Percentiles rank a stretch among this genome's conserved stretches.
Conservation (phyloP, 176 grass and related monocot genomes). For the Bromus sterilis region DNA sequence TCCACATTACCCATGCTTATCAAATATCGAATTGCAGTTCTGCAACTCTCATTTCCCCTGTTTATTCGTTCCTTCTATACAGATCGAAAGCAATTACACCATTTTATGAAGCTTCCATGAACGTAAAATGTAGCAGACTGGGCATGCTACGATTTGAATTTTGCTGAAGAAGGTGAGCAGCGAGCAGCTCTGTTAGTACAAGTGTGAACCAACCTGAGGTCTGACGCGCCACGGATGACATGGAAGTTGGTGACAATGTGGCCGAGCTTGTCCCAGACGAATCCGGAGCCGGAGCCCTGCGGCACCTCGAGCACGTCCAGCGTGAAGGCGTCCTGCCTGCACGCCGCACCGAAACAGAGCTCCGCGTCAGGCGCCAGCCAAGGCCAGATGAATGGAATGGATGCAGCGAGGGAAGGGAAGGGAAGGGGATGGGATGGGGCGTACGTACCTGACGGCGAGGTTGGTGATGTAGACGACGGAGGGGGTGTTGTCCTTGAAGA, state of each 20-base stretch:
- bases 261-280: slow-evolving; percentile 95
- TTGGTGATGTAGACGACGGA: slow-evolving; percentile 99
- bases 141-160: background rate
- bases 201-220: slow-evolving; percentile 67
- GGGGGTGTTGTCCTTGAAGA: slow-evolving; percentile 96
- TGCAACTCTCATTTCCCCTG: background rate
- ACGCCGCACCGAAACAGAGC: background rate
- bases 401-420: background rate
- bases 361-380: background rate
- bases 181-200: background rate
- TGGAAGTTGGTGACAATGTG: slow-evolving; percentile 93
- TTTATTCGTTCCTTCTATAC: background rate
- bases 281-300: slow-evolving; percentile 90
- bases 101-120: background rate
- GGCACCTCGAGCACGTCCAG: slow-evolving; percentile 98
- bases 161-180: background rate
- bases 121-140: background rate
- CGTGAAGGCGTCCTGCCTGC: slow-evolving; percentile 95
- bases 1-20: background rate
- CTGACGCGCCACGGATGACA: slow-evolving; percentile 88
- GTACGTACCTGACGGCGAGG: slow-evolving; percentile 53
- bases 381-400: accelerated
- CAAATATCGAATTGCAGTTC: background rate
- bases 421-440: accelerated
- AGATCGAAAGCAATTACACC: background rate